Base-by-base conservation (phyloP, 2,329 filamentous ascomycete species). In the Emmonsiellopsis sp. region DNA sequence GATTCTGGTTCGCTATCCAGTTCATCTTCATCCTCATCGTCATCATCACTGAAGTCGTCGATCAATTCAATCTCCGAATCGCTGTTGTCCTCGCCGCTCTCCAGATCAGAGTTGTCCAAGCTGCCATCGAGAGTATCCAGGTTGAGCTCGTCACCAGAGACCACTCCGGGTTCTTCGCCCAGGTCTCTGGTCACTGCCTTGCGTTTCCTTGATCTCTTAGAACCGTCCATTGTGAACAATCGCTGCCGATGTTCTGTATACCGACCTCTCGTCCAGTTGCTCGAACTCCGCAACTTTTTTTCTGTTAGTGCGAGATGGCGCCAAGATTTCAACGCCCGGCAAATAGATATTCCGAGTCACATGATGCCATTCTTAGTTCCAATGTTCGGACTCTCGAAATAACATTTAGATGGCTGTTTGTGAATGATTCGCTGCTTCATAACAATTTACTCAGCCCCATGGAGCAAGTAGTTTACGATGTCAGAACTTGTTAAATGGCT, bases 61-160 rank as follows among this genome's bases (percentile, higher is more conserved):
- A 78, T 77, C 55, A 80, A 76, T 61, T 82, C 81, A 54, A 85
- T 64, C 45, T 74, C 70, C 13, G 68, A 72, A 32, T 52, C 50
- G 56, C 67, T 69, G 42, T 67, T 68, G 52, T 68, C 68, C 27
- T 71, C 68, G 46, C 63, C 65, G 39, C 59, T 64, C 17, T 65
- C 60, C 47, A 67, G 68, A 55, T 70, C 68, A 49, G 70, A 71
- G 55, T 67, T 68, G 57, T 74, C 73, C 32, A 70, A 69, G 42
- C 65, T 63, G 42, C 69, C 72, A 55, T 76, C 71, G 21, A 77
- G 61, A 46, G 73, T 62, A 17, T 65, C 65, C 46, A 66, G 63
- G 55, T 68, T 68, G 61, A 85, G 79, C 60, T 86, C 83, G 60
- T 82, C 78, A 34, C 83, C 83, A 21, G 80, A 83, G 54, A 77